Conservation (phyloP, 2,329 filamentous ascomycete genomes). For the Albophoma yamanashiensis region DNA sequence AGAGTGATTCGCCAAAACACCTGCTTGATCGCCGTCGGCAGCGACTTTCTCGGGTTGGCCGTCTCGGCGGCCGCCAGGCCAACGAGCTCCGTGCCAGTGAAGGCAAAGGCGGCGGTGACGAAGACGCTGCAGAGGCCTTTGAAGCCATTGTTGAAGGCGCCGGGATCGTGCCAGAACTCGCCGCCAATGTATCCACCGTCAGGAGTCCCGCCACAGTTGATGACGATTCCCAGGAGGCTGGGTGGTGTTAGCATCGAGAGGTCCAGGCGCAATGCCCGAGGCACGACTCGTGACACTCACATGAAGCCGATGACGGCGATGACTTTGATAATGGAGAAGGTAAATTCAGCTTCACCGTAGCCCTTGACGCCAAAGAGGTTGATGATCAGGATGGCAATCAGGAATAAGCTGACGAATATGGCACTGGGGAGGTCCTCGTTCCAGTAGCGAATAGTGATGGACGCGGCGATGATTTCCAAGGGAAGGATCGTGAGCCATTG, state of each 20-base stretch:
- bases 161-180: constrained; percentile 64
- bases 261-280: background rate
- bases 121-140: constrained; percentile 73
- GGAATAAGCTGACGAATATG: constrained; percentile 76
- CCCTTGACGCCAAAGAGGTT: constrained; percentile 83
- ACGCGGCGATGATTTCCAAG: constrained; percentile 77
- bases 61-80: constrained; percentile 70
- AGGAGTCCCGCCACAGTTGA: constrained; percentile 73
- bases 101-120: constrained; percentile 67
- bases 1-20: constrained; percentile 90
- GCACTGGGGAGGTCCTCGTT: constrained; percentile 51
- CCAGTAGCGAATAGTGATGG: constrained; percentile 80
- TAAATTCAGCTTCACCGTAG: constrained; percentile 83
- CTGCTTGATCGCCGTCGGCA: constrained; percentile 83
- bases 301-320: constrained; percentile 81
- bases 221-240: constrained; percentile 73
- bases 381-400: constrained; percentile 64
- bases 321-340: constrained; percentile 80
- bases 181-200: constrained; percentile 70
- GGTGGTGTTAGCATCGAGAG: background rate
- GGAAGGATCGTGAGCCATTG: constrained; percentile 82
- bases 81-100: constrained; percentile 66
- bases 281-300: constrained; percentile 31
- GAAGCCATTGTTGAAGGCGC: constrained; percentile 77
- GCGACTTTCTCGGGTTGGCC: constrained; percentile 66